Percentiles rank a stretch among this genome's conserved stretches.
Conservation (phyloP, 306 rosid species). For the cucumber (Cucumis sativus) region Cucumber_9930_V3 NC_026661.2:1856501-1857000, state of each 20-base stretch:
- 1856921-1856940: neutral
- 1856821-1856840: neutral
- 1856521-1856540: neutral
- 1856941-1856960: neutral
- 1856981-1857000: neutral
- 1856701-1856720: neutral
- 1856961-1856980: neutral
- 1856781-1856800: neutral
- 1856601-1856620: neutral
- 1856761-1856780: neutral
- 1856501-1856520: neutral
- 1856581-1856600: neutral
- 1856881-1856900: neutral
- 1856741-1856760: neutral
- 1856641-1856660: neutral
- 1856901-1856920: neutral
- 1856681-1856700: neutral
- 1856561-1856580: neutral
- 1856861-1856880: neutral
- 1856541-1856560: neutral
- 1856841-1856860: neutral
- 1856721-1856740: neutral
- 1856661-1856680: neutral
- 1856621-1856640: conserved; percentile 1
- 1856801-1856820: too few species aligned